These are phyloP conservation scores for Clitopilus passeckerianus DNA, from an alignment of 768 basidiomycete genomes.

Conservation along the genomic window DNA sequence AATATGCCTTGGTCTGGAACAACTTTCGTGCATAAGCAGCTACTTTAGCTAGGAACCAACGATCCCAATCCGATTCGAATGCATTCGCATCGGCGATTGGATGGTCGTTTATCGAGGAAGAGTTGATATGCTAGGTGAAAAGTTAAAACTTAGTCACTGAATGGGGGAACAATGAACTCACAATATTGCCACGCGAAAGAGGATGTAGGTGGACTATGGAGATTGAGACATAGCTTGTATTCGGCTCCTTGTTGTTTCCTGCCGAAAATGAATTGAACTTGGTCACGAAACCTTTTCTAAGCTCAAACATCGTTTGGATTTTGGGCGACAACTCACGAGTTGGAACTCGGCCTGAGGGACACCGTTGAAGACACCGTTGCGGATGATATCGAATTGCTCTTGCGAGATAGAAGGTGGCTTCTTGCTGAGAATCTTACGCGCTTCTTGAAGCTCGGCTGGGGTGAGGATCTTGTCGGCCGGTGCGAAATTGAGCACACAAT, in stretches of 20 bases:
- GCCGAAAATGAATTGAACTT: conserved; percentile 29
- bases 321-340: conserved; percentile 13
- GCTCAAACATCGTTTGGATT: neutral
- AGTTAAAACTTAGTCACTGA: neutral
- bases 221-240: conserved; percentile 29
- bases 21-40: conserved; percentile 25
- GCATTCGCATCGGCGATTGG: conserved; percentile 22
- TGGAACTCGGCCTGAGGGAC: conserved; percentile 24
- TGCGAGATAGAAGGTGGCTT: conserved; percentile 23
- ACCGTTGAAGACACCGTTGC: conserved; percentile 17
- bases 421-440: conserved; percentile 13
- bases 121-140: conserved; percentile 16
- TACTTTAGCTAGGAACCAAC: conserved; percentile 24
- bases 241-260: conserved; percentile 18
- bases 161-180: conserved; percentile 6
- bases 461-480: conserved; percentile 21
- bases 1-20: conserved; percentile 22
- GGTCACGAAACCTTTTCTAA: neutral
- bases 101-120: conserved; percentile 19
- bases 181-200: conserved; percentile 38
- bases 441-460: conserved; percentile 14
- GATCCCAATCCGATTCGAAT: conserved; percentile 26
- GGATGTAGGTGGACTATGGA: conserved; percentile 34
- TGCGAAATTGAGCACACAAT: conserved; percentile 20
- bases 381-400: conserved; percentile 21